Percentiles rank a stretch among this genome's conserved stretches.
Conservation (phyloP, 805 yeast species). For the Sugiyamaella chiloensis region DNA sequence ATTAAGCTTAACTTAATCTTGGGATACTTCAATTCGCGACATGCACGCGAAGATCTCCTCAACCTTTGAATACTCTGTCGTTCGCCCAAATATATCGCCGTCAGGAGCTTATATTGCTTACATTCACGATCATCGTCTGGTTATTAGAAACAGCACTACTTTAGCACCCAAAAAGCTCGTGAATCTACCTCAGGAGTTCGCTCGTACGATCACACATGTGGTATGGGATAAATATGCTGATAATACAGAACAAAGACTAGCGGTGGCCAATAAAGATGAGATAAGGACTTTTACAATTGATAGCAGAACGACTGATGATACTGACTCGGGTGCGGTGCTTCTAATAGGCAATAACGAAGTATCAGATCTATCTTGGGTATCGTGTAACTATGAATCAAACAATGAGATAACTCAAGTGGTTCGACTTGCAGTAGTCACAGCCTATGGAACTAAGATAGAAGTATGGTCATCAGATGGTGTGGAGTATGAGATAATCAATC, state of each 20-base stretch:
- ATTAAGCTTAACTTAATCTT: too few species aligned
- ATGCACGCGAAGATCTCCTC: conserved; percentile 11
- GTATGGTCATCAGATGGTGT: conserved; percentile 24
- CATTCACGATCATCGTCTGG: conserved; percentile 19
- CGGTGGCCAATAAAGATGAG: conserved; percentile 17
- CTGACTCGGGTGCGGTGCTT: conserved; percentile 6
- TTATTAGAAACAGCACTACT: conserved; percentile 17
- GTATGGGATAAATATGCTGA: conserved; percentile 20
- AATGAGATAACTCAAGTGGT: conserved; percentile 13
- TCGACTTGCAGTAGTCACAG: conserved; percentile 17
- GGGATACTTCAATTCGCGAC: too few species aligned
- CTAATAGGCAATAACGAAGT: conserved; percentile 17
- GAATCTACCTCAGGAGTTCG: conserved; percentile 16
- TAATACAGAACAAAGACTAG: conserved; percentile 21
- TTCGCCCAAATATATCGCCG: conserved; percentile 18
- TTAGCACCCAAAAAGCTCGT: conserved; percentile 20
- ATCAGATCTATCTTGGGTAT: conserved; percentile 20
- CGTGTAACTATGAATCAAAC: conserved; percentile 8
- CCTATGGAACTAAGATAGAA: conserved; percentile 7
- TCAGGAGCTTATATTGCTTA: conserved; percentile 22
- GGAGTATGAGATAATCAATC: conserved; percentile 17
- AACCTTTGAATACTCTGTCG: conserved; percentile 12
- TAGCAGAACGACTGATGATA: conserved; percentile 1
- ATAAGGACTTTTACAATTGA: conserved; percentile 18
- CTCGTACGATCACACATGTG: conserved; percentile 8